phyloP scores from a whole-genome alignment of 2,329 filamentous ascomycete genomes.

The Claviceps sp. region DNA sequence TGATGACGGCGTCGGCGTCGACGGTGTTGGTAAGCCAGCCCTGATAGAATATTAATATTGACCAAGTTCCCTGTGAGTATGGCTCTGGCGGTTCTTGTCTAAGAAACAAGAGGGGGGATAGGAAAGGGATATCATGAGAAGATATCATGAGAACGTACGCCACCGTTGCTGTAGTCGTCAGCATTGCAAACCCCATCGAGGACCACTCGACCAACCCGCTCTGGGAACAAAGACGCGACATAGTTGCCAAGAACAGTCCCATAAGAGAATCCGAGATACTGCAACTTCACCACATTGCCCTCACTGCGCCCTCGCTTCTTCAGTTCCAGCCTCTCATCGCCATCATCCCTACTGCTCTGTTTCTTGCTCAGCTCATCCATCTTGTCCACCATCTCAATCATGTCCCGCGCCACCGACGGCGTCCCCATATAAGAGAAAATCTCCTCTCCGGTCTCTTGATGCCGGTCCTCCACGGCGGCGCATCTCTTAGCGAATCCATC shows the following conservation, averaged over 20 bases:
- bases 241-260: constrained; percentile 22
- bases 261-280: constrained; percentile 39
- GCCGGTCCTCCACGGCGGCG: constrained; percentile 5
- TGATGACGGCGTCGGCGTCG: constrained; percentile 23
- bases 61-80: too few species aligned
- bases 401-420: constrained; percentile 27
- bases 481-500: constrained; percentile 19
- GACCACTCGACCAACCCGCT: constrained; percentile 26
- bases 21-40: constrained; percentile 23
- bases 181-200: constrained; percentile 25
- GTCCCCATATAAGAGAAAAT: constrained; percentile 23
- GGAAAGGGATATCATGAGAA: not conserved
- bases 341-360: not conserved
- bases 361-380: constrained; percentile 20
- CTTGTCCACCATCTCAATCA: constrained; percentile 30
- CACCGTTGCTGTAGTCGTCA: constrained; percentile 20
- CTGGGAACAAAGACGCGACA: constrained; percentile 23
- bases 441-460: constrained; percentile 8
- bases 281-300: constrained; percentile 15
- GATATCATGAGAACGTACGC: constrained; percentile 14
- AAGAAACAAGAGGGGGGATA: not conserved
- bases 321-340: constrained; percentile 4
- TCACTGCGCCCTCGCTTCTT: constrained; percentile 4
- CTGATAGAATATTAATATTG: constrained; percentile 6
- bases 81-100: not conserved